phyloP scores from a whole-genome alignment of 1,284 basidiomycete genomes.

The Ustilago crameri region DNA sequence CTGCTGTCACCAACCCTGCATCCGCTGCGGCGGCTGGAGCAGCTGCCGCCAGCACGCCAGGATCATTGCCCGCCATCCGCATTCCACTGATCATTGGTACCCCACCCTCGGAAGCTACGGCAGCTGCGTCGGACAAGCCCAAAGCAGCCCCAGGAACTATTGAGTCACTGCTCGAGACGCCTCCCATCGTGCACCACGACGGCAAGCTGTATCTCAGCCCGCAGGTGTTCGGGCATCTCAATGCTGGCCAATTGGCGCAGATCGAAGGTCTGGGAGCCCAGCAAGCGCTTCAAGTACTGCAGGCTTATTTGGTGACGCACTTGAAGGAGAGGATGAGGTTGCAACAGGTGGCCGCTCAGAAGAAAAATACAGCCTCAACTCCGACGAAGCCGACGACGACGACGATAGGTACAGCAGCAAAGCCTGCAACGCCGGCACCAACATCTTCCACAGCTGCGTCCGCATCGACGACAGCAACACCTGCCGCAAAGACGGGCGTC shows the following conservation, averaged over 20 bases:
- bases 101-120: conserved; percentile 71
- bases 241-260: conserved; percentile 78
- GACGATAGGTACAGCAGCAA: conserved; percentile 13
- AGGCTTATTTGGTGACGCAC: conserved; percentile 83
- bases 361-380: conserved; percentile 29
- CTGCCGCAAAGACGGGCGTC: not conserved
- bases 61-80: conserved; percentile 35
- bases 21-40: conserved; percentile 13
- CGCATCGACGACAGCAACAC: not conserved
- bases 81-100: conserved; percentile 76
- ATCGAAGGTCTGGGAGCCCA: conserved; percentile 83
- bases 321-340: conserved; percentile 79
- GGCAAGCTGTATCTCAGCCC: conserved; percentile 85
- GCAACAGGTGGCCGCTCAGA: conserved; percentile 62
- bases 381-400: not conserved
- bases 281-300: conserved; percentile 82
- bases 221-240: conserved; percentile 82
- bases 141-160: conserved; percentile 64
- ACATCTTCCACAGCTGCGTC: not conserved
- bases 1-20: conserved; percentile 6
- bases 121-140: conserved; percentile 54
- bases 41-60: conserved; percentile 17
- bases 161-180: conserved; percentile 71
- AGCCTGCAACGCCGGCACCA: conserved; percentile 5
- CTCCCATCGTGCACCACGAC: conserved; percentile 84